Base-by-base conservation (phyloP, 2,329 filamentous ascomycete genomes). In the Incumbomyces delicatus region DNA sequence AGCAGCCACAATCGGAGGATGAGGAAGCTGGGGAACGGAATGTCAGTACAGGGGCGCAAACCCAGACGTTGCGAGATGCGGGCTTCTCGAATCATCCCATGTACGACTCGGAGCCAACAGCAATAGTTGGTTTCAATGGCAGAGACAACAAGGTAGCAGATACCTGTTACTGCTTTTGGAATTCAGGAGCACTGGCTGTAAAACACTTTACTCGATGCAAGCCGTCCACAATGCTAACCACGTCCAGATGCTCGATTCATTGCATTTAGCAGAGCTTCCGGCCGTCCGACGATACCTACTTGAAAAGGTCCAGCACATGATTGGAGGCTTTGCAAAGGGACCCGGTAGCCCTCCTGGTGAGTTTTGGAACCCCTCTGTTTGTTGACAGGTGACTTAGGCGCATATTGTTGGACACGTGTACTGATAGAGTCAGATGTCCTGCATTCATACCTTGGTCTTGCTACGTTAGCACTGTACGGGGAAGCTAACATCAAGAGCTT, bases 141-240 rank as follows among this genome's bases (percentile, higher is more conserved):
- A 80, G 92, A 41, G 81, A 79, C 61, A 95, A 95, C 69, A 98
- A 98, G 65, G 75, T 82, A 40, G 85, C 86, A 8, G 92, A 98
- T 66, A 96, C 92, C 0, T 98, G 92, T 67, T 98, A 98, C 64
- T 83, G 80, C 17, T 98, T 90, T 73, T 98, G 92, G 92, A 87
- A 86, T 0, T 75, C 76, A 3, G 87, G 79, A 1, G 79, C 87
- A 42, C 62, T 76, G 42, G 61, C 64, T 49, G 71, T 74, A 64
- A 57, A 62, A 41, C 16, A 12, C 30, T 14, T 35, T 13, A 12
- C 31, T 17, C 12, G 32, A 18, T 38, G 18, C 18, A 18, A 8
- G 13, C 49, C 5, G 22, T 27, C 22, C 16, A 43, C 16, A 41
- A 13, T 58, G 53, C 37, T 58, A 27, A 42, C 29, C 6, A 35